phyloP scores from a whole-genome alignment of 352 stramenopile genomes.

The Pythium scleroteichum region DNA sequence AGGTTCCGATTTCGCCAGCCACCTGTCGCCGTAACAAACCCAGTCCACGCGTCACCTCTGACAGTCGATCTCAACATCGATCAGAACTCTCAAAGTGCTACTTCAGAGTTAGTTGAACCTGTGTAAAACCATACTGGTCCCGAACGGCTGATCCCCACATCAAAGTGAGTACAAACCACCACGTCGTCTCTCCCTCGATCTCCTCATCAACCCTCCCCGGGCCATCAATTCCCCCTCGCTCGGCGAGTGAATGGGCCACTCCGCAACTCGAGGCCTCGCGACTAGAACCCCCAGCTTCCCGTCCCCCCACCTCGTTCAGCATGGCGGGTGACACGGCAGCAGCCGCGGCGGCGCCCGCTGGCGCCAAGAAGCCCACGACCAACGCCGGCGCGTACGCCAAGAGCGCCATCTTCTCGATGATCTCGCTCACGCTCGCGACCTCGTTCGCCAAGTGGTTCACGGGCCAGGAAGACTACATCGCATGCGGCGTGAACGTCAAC shows the following conservation, averaged over 20 bases:
- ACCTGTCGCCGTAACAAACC: constrained; percentile 14
- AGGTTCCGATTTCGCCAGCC: constrained; percentile 1
- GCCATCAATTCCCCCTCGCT: neutral
- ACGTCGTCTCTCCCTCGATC: constrained; percentile 18
- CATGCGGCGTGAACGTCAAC: constrained; percentile 61
- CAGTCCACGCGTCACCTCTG: constrained; percentile 1
- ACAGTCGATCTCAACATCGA: constrained; percentile 1
- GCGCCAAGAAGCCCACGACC: constrained; percentile 23
- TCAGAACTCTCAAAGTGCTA: constrained; percentile 12
- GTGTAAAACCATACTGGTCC: constrained; percentile 8
- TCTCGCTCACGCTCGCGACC: constrained; percentile 62
- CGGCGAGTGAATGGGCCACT: constrained; percentile 5
- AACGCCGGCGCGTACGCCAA: constrained; percentile 76
- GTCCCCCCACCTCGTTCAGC: neutral
- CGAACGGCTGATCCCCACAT: neutral
- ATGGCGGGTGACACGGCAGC: constrained; percentile 38
- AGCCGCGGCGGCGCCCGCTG: constrained; percentile 29
- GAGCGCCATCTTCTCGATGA: constrained; percentile 76
- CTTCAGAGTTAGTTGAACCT: constrained; percentile 7
- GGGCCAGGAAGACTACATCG: constrained; percentile 59
- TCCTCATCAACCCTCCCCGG: constrained; percentile 17
- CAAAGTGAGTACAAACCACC: neutral
- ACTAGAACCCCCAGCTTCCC: constrained; percentile 6
- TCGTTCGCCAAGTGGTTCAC: constrained; percentile 58
- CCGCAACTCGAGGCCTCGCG: constrained; percentile 23